Evolutionary conservation across 441 rosid species (phyloP).

Genomic region (Corymbia citriodora): DNA sequence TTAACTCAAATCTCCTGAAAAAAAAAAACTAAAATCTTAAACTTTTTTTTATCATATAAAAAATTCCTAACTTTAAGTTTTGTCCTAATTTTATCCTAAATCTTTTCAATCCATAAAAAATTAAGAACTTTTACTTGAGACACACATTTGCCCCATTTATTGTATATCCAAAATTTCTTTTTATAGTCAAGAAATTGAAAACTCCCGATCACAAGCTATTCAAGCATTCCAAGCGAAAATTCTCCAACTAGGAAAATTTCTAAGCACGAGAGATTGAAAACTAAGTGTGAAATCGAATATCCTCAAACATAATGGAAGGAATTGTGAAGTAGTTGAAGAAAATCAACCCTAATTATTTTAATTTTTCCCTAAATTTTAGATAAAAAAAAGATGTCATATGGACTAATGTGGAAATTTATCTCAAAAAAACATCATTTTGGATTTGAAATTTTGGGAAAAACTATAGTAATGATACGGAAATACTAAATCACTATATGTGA

Average conservation of each 20-base stretch:
- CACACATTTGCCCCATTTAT: neutral
- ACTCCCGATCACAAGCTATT: accelerated
- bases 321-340: neutral
- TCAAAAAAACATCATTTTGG: too few relatives aligned
- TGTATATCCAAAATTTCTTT: too few relatives aligned
- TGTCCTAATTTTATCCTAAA: too few relatives aligned
- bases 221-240: neutral
- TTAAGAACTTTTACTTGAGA: neutral
- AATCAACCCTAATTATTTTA: too few relatives aligned
- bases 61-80: neutral
- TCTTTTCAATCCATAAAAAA: too few relatives aligned
- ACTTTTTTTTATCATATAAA: neutral
- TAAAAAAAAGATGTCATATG: accelerated
- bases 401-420: neutral
- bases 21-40: too few relatives aligned
- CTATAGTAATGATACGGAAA: neutral
- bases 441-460: neutral
- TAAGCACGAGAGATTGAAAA: neutral
- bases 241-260: accelerated
- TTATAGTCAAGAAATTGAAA: too few relatives aligned
- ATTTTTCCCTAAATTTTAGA: too few relatives aligned
- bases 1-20: too few relatives aligned
- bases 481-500: neutral
- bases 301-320: neutral
- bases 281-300: too few relatives aligned